Conservation (phyloP, 345 rosid species). For the Rhodamnia rubescens region DNA sequence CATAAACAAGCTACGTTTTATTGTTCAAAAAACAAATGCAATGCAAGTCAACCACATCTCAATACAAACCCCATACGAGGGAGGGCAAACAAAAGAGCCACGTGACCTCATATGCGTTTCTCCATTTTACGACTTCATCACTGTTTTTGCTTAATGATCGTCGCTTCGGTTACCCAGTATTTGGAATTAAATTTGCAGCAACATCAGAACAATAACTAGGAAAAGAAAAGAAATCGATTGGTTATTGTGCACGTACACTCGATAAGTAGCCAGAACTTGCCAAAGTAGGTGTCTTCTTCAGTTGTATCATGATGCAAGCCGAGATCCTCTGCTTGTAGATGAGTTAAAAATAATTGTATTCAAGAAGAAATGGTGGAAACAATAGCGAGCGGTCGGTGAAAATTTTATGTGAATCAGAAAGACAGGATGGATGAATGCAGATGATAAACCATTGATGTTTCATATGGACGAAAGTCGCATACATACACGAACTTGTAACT, state of each 20-base stretch:
- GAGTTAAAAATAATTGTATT: neutral
- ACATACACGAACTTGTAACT: neutral
- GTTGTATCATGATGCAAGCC: neutral
- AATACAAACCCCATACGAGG: neutral
- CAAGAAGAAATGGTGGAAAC: neutral
- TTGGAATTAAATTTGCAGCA: neutral
- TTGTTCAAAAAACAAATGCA: neutral
- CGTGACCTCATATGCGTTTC: neutral
- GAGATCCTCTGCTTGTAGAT: neutral
- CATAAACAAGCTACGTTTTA: neutral
- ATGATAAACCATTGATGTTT: neutral
- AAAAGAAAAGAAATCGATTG: neutral
- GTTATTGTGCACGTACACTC: neutral
- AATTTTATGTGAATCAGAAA: neutral
- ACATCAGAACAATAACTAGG: neutral
- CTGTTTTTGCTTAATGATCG: fast-evolving
- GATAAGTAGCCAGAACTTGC: neutral
- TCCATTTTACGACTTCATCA: neutral
- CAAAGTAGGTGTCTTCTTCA: neutral
- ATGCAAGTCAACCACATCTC: neutral
- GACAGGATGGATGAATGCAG: neutral
- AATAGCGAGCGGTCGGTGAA: neutral
- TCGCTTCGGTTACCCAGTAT: neutral
- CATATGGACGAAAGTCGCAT: neutral
- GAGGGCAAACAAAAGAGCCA: neutral